A percentile compares a stretch with the other conserved stretches of the same genome.
These are phyloP conservation scores for Suhomyces taliae DNA, from an alignment of 1,139 yeast species.

Conservation along the genomic window DNA sequence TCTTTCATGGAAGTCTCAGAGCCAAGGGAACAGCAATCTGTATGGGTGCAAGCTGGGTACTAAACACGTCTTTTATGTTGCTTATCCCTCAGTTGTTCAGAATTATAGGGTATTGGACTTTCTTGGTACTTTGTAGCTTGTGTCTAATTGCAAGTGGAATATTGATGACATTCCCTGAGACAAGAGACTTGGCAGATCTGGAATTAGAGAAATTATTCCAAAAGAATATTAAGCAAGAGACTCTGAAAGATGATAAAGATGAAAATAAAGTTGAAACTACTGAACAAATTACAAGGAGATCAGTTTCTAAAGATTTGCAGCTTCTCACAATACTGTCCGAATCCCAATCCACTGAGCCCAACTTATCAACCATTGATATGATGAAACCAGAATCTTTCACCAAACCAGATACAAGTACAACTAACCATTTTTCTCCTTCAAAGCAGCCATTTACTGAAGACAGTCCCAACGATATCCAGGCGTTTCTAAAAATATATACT, in stretches of 20 bases:
- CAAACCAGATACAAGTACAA: too few relatives aligned
- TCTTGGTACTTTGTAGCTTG: constrained; percentile 38
- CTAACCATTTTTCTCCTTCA: too few relatives aligned
- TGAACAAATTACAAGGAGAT: too few relatives aligned
- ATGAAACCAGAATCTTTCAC: too few relatives aligned
- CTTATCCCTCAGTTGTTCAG: constrained; percentile 44
- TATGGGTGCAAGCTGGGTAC: constrained; percentile 54
- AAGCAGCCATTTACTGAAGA: too few relatives aligned
- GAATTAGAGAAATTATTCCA: constrained; percentile 11
- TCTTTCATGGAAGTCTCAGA: constrained; percentile 48
- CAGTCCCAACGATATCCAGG: background rate
- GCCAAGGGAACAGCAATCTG: constrained; percentile 55
- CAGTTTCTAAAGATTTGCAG: too few relatives aligned
- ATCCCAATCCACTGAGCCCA: too few relatives aligned
- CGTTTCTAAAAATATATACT: background rate
- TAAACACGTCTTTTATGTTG: constrained; percentile 42
- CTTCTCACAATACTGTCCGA: too few relatives aligned
- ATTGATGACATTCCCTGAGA: constrained; percentile 44
- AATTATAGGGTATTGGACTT: constrained; percentile 41
- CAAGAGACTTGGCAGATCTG: constrained; percentile 26
- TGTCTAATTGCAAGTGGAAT: constrained; percentile 34
- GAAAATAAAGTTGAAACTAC: background rate
- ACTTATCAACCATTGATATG: too few relatives aligned
- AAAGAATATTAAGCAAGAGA: background rate
- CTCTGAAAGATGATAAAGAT: background rate